Conservation (phyloP, 2,329 filamentous ascomycete species). For the Aspergillus sp. region DNA sequence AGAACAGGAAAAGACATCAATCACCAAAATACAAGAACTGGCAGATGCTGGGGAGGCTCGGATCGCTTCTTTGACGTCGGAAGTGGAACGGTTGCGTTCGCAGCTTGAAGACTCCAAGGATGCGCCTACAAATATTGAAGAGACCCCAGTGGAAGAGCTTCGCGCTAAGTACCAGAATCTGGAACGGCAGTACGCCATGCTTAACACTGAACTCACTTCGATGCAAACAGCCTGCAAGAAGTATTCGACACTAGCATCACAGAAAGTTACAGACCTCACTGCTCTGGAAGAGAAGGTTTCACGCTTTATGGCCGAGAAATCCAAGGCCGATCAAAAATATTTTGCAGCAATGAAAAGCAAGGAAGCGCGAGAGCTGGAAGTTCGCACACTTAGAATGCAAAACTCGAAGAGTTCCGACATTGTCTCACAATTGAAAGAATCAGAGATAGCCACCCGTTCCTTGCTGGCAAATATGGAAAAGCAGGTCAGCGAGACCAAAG, state of each 20-base stretch:
- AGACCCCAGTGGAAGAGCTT: constrained; percentile 65
- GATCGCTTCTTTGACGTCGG: constrained; percentile 75
- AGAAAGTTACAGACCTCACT: constrained; percentile 76
- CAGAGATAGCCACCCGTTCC: constrained; percentile 71
- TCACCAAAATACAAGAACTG: constrained; percentile 74
- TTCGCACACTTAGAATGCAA: constrained; percentile 72
- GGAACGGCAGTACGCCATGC: constrained; percentile 73
- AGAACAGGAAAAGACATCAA: constrained; percentile 67
- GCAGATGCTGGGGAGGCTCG: constrained; percentile 73
- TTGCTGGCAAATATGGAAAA: constrained; percentile 84
- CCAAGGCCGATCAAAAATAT: constrained; percentile 96
- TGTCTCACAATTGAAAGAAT: constrained; percentile 86
- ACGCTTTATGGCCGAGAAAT: constrained; percentile 77
- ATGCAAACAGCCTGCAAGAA: constrained; percentile 91
- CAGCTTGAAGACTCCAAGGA: constrained; percentile 47
- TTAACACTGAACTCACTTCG: constrained; percentile 81
- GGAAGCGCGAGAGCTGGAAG: constrained; percentile 76
- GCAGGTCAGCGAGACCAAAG: constrained; percentile 77
- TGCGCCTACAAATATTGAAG: constrained; percentile 46
- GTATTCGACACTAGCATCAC: constrained; percentile 75
- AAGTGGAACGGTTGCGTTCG: constrained; percentile 66
- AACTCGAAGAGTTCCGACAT: constrained; percentile 90
- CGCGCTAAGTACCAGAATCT: constrained; percentile 68
- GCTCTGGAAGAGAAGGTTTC: constrained; percentile 73
- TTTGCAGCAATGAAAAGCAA: constrained; percentile 94